Conservation (phyloP, 305 asterid species). For the Withania somnifera region DNA sequence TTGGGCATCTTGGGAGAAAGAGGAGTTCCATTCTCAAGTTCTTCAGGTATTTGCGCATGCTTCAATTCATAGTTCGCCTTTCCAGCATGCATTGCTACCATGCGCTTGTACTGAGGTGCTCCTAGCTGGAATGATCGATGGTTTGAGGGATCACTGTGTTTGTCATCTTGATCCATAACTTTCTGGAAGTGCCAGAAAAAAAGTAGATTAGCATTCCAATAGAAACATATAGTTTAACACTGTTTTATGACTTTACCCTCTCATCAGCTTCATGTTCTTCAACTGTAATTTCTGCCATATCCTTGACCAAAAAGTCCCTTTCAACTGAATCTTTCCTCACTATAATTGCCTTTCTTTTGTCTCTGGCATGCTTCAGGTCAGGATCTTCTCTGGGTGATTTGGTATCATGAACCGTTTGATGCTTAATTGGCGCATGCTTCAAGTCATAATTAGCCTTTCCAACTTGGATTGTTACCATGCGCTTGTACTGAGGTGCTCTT, state of each 20-base stretch:
- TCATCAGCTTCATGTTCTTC: neutral
- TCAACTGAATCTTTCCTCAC: constrained; percentile 44
- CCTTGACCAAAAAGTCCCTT: constrained; percentile 27
- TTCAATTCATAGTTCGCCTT: neutral
- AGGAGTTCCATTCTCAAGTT: constrained; percentile 46
- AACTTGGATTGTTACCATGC: neutral
- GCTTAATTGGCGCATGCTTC: constrained; percentile 15
- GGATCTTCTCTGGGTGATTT: constrained; percentile 79
- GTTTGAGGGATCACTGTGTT: neutral
- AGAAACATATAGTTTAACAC: neutral
- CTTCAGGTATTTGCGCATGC: constrained; percentile 28
- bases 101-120: constrained; percentile 1
- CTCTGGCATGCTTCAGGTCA: constrained; percentile 55
- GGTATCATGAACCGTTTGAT: constrained; percentile 58
- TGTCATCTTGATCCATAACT: neutral
- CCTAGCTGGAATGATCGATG: neutral
- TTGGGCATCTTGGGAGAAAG: constrained; percentile 80
- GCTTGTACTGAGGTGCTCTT: constrained; percentile 2
- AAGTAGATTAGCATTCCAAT: neutral
- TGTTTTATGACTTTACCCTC: neutral
- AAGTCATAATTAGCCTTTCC: neutral
- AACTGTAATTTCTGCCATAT: constrained; percentile 11
- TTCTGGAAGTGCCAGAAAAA: neutral
- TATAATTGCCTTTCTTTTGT: constrained; percentile 27
- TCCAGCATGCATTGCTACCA: constrained; percentile 4